These are phyloP conservation scores for Eucalyptus urophylla DNA, from an alignment of 345 rosid genomes.

Conservation along the genomic window DNA sequence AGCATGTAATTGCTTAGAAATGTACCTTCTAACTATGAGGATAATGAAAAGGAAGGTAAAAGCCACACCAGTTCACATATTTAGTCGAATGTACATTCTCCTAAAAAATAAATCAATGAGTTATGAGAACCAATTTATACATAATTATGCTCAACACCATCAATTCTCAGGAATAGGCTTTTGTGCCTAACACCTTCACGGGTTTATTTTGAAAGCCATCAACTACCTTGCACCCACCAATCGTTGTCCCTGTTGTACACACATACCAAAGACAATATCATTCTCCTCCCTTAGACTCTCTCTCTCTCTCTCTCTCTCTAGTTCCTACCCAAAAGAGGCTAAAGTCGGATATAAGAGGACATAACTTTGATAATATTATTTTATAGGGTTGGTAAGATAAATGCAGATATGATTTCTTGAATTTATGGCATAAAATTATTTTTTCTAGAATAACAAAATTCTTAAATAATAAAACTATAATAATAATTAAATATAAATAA, in stretches of 20 bases:
- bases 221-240: background rate
- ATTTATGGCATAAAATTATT: background rate
- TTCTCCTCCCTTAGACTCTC: background rate
- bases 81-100: background rate
- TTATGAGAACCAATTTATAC: background rate
- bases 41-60: background rate
- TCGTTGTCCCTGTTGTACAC: fast-evolving
- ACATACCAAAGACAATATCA: background rate
- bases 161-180: background rate
- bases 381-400: background rate
- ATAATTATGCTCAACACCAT: background rate
- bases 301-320: too few species aligned
- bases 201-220: background rate
- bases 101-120: background rate
- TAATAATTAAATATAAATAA: too few species aligned
- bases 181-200: background rate
- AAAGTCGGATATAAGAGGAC: too few species aligned
- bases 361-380: too few species aligned
- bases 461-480: too few species aligned
- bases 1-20: background rate
- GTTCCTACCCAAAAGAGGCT: background rate
- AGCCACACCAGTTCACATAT: too few species aligned
- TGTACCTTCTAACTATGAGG: background rate
- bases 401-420: background rate
- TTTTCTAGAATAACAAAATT: background rate